Base-by-base conservation (phyloP, 2,329 filamentous ascomycete genomes). In the Microdochium bolleyi region DNA sequence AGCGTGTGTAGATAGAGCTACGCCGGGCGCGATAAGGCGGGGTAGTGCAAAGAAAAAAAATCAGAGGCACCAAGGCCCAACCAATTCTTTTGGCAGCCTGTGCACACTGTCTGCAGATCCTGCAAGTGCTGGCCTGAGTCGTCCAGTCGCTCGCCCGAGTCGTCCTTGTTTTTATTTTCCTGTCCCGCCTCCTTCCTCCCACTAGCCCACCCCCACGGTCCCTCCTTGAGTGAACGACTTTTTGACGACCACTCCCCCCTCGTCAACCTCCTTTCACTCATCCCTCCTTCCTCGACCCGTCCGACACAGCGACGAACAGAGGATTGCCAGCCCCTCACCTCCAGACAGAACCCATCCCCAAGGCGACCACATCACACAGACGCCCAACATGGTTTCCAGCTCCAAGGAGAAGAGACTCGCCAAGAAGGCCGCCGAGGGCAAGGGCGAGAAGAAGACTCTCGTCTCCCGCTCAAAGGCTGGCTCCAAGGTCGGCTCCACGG, bases 361-460 rank as follows among this genome's bases (percentile, higher is more conserved):
- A 7, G 41, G 41, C 41, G 41, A 46, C 41, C 21, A 5, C 14
- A 46, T 16, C 7, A 8, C 41, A 16, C 41, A 46, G 16, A 21
- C 41, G 41, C 41, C 41, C 73, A 83, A 68, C 48, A 87, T 87
- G 83, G 77, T 85, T 66, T 87, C 84, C 56, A 74, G 82, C 57
- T 84, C 84, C 67, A 88, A 88, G 73, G 82, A 85, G 63, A 87
- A 86, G 77, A 78, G 84, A 70, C 78, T 87, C 59, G 84, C 84
- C 55, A 86, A 86, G 77, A 84, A 84, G 77, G 82, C 81, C 60
- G 83, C 80, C 66, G 76, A 88, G 50, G 88, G 87, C 70, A 87
- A 86, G 72, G 82, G 81, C 67, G 83, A 85, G 62, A 87, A 89
- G 76, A 92, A 92, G 81, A 86, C 86, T 22, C 80, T 84, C 58